Evolutionary conservation across 1,139 yeast species (phyloP).

Genomic region (Debaryomyces coudertii): DNA sequence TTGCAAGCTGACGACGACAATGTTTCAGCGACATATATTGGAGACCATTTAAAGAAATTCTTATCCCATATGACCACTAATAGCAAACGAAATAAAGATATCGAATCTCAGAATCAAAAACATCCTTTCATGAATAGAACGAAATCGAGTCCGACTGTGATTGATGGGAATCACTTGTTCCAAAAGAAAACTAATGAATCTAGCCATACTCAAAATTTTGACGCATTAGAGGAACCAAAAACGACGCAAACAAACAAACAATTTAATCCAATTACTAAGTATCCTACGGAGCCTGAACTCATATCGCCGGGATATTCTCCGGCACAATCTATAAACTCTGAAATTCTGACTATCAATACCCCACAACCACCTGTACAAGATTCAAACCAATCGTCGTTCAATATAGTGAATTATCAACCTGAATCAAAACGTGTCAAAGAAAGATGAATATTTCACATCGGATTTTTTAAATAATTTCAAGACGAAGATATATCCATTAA

Average conservation of each 20-base stretch:
- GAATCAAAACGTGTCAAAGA: neutral
- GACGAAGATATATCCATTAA: neutral
- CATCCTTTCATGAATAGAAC: neutral
- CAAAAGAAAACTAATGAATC: neutral
- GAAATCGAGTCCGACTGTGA: neutral
- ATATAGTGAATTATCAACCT: slow-evolving; percentile 6
- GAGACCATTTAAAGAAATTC: slow-evolving; percentile 28
- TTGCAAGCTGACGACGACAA: slow-evolving; percentile 2
- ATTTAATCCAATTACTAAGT: neutral
- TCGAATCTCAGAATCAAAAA: neutral
- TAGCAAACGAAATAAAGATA: neutral
- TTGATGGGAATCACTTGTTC: neutral
- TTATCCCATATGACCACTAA: slow-evolving; percentile 18
- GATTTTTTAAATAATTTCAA: neutral
- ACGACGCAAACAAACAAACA: neutral
- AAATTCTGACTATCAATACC: neutral
- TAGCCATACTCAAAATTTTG: too few species aligned
- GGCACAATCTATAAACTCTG: neutral
- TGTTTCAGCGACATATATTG: slow-evolving; percentile 23
- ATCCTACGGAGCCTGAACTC: neutral
- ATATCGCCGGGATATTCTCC: neutral
- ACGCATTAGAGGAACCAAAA: too few species aligned
- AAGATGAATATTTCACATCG: too few species aligned
- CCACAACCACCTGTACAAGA: neutral
- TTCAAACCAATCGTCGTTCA: slow-evolving; percentile 7